Evolutionary conservation across 2,329 filamentous ascomycete species (phyloP), one percentile per base, ranked within the genome.

Genomic region (Pseudocercospora musae): DNA sequence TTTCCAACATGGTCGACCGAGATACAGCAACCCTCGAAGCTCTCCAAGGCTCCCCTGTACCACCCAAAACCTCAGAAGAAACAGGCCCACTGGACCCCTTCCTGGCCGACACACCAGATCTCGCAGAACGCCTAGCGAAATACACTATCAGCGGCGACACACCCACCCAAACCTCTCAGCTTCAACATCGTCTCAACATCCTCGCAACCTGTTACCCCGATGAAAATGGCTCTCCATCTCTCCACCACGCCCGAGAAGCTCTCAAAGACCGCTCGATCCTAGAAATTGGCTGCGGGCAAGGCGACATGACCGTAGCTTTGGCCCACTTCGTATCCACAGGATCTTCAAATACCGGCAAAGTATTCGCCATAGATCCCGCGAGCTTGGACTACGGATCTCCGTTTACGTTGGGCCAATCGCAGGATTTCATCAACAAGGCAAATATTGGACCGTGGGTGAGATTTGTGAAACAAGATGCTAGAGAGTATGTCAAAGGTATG

Each of bases 211-310:
- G 60, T 23, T 59, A 60, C 27, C 53, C 53, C 2, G 49, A 49
- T 18, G 37, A 53, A 13, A 20, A 56, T 25, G 40, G 46, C 27
- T 33, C 50, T 3, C 37, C 57, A 15, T 29, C 48, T 18, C 49
- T 40, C 21, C 48, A 52, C 48, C 21, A 25, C 23, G 48, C 48
- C 48, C 48, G 48, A 4, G 10, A 15, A 52, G 20, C 25, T 11
- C 31, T 63, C n/a, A 18, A 54, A 10, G 79, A 79, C 62, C 75
- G 76, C 27, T 78, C 75, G 2, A 71, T 86, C 6, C 77, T 87
- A 1, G 85, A 87, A 69, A 71, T 87, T 40, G 85, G 84, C 55
- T 87, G 85, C 71, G 85, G 85, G 0, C 85, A 87, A 66, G 85
- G 85, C 1, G 83, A 84, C 62, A 82, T 80, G 67, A 86, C 85